Base-by-base conservation (phyloP, 306 rosid genomes). In the Herpetospermum pedunculosum region DNA sequence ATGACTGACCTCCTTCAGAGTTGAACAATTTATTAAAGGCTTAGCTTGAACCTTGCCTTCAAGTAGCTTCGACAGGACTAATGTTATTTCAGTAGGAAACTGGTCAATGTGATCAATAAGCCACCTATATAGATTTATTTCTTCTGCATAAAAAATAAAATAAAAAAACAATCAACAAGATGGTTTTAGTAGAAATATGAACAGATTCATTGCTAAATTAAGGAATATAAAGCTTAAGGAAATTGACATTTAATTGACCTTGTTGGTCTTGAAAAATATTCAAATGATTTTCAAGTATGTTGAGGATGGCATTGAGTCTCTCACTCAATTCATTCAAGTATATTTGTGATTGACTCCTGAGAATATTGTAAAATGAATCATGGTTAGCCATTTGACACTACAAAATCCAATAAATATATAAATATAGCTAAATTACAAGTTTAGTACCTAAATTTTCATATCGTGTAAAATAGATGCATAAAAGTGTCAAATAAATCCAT, bases 21-120 rank as follows among this genome's bases (percentile, higher is more conserved):
- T 78, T n/a, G 84, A 81, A 72, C 95, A 87, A 58, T 91, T 87
- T 21, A 81, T 76, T 5, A 91, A 70, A 10, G 79, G 60, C 30
- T 49, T 49, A 3, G 59, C 62, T 9, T 72, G 10, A 30, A 11
- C 15, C 75, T 72, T 72, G 60, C 75, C 75, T 18, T 72, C 41
- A 12, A 72, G 59, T 29, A 72, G 47, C 75, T 72, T 72, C n/a
- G 59, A 49, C 19, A 72, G 3, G 1, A 72, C 75, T 12, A 72
- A 12, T 11, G 59, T n/a, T 48, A 72, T 72, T 6, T 49, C 60
- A 72, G 75, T 72, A 26, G 75, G 75, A 49, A 49, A 49, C 8
- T 21, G 43, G 30, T 72, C 75, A 18, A 50, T 72, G 11, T 52
- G 62, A 72, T 49, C 75, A n/a, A 72, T 21, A 30, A 72, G 75